Percentiles rank a stretch among this genome's conserved stretches.
Conservation (phyloP, 768 basidiomycete species). For the Dentipellis fragilis region DNA sequence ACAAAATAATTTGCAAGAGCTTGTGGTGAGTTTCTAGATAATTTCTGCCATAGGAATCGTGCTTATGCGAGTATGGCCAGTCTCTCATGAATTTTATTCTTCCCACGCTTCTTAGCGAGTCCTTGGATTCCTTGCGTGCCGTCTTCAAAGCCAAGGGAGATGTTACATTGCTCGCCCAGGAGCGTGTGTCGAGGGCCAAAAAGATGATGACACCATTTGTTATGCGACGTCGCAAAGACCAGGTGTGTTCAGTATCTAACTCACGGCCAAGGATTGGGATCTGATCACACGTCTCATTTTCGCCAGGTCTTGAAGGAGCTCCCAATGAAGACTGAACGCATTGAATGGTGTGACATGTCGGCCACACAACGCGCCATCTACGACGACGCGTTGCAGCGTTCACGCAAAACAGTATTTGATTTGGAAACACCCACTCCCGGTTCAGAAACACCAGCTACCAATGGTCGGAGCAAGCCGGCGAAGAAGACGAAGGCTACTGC, state of each 20-base stretch:
- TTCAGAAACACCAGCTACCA: constrained; percentile 21
- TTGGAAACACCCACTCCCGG: constrained; percentile 22
- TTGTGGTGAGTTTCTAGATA: constrained; percentile 51
- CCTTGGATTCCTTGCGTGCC: constrained; percentile 72
- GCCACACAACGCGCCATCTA: constrained; percentile 75
- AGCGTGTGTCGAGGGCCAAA: constrained; percentile 90
- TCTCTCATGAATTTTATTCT: constrained; percentile 98
- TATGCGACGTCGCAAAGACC: constrained; percentile 91
- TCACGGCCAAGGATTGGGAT: neutral
- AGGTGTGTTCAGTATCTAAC: constrained; percentile 33
- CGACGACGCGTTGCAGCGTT: constrained; percentile 74
- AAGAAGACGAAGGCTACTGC: constrained; percentile 36
- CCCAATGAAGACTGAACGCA: constrained; percentile 85
- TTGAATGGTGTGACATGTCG: constrained; percentile 95
- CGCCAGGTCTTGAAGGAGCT: constrained; percentile 81
- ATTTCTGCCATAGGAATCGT: neutral
- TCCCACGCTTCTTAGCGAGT: constrained; percentile 75
- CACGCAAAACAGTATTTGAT: constrained; percentile 70
- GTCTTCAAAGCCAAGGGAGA: constrained; percentile 98
- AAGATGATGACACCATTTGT: constrained; percentile 99
- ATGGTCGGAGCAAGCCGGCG: constrained; percentile 22
- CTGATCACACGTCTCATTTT: neutral
- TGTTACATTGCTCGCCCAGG: constrained; percentile 79
- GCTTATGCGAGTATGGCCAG: constrained; percentile 28
- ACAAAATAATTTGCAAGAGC: constrained; percentile 85